Conservation (phyloP, 2,329 filamentous ascomycete genomes). For the Neonectria sp. region DNA sequence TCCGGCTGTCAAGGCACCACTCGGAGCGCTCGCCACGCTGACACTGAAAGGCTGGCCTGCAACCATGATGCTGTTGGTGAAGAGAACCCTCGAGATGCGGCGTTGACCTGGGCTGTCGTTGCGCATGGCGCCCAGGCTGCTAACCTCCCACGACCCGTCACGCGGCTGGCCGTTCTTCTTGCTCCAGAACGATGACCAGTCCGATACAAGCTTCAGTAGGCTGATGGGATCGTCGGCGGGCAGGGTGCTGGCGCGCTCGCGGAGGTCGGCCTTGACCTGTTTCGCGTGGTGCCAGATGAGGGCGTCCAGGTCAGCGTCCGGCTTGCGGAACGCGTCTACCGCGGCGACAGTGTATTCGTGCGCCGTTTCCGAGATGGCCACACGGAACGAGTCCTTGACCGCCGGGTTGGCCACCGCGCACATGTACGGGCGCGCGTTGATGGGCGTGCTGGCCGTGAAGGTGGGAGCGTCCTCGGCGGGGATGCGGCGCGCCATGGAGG, state of each 20-base stretch:
- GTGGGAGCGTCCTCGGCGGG: constrained; percentile 49
- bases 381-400: constrained; percentile 53
- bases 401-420: constrained; percentile 46
- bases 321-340: constrained; percentile 45
- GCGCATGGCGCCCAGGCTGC: constrained; percentile 65
- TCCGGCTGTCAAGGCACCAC: constrained; percentile 57
- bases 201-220: constrained; percentile 58
- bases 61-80: constrained; percentile 64
- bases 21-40: constrained; percentile 63
- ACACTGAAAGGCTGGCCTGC: constrained; percentile 60
- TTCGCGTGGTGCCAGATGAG: constrained; percentile 61
- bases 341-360: constrained; percentile 49
- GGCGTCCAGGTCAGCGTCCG: constrained; percentile 39
- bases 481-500: constrained; percentile 57
- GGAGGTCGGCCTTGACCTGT: constrained; percentile 54
- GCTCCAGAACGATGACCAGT: constrained; percentile 60
- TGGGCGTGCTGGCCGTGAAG: constrained; percentile 59
- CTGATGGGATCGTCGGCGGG: constrained; percentile 61
- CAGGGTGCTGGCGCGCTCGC: constrained; percentile 50
- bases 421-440: constrained; percentile 60
- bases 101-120: constrained; percentile 43
- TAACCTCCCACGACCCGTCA: constrained; percentile 64
- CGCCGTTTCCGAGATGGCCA: constrained; percentile 55
- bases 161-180: constrained; percentile 60
- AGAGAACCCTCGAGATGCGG: constrained; percentile 60